Conservation (phyloP, 2,329 filamentous ascomycete genomes). For the Pseudogymnoascus sp. region DNA sequence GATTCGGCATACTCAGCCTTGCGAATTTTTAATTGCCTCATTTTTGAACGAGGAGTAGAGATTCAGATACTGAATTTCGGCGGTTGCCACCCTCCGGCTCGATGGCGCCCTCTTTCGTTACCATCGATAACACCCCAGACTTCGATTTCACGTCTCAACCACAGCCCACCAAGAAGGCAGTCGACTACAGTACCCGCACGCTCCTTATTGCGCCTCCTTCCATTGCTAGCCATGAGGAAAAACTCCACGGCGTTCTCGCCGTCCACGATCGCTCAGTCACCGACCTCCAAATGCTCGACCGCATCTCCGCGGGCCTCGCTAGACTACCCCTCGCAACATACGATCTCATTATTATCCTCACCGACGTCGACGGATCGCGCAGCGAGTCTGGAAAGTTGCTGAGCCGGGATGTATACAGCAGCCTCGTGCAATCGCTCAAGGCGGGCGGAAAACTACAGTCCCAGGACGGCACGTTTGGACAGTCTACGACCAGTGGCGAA, state of each 20-base stretch:
- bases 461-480: conserved; percentile 55
- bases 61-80: background rate
- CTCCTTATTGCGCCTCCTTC: conserved; percentile 87
- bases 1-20: background rate
- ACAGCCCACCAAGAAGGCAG: conserved; percentile 10
- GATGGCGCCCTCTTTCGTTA: conserved; percentile 24
- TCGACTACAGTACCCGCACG: conserved; percentile 36
- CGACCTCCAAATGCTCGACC: conserved; percentile 97
- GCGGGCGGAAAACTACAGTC: conserved; percentile 58
- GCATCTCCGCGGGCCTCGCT: conserved; percentile 73
- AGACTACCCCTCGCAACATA: conserved; percentile 69
- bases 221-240: conserved; percentile 74
- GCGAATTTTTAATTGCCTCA: background rate
- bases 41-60: background rate
- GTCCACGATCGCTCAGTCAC: conserved; percentile 66
- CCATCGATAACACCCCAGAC: conserved; percentile 25
- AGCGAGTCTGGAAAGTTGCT: conserved; percentile 58
- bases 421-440: conserved; percentile 63
- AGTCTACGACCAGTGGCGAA: conserved; percentile 37
- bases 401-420: conserved; percentile 56
- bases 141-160: conserved; percentile 18
- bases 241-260: conserved; percentile 61
- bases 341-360: conserved; percentile 75
- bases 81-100: conserved; percentile 6
- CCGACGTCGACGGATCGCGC: conserved; percentile 60